Evolutionary conservation across 306 rosid genomes (phyloP).

Genomic region (Pterocarpus santalinus): DNA sequence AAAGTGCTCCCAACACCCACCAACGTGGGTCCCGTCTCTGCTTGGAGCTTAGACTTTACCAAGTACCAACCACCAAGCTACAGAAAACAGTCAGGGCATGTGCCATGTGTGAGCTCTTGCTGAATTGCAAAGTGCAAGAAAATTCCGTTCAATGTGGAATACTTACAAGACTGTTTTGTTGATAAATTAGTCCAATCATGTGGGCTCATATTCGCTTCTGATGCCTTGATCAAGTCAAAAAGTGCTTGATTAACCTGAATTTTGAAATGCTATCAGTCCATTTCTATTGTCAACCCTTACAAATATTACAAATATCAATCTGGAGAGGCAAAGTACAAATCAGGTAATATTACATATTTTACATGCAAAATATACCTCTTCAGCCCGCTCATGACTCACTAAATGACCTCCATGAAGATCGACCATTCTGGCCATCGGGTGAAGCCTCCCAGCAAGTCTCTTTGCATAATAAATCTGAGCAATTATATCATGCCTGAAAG

Average conservation of each 20-base stretch:
- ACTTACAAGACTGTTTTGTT: constrained; percentile 64
- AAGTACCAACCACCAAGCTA: constrained; percentile 49
- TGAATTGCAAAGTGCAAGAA: constrained; percentile 13
- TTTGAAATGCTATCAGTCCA: constrained; percentile 31
- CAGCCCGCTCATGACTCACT: constrained; percentile 90
- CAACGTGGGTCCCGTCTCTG: constrained; percentile 40
- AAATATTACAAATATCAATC: background rate
- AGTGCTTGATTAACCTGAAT: constrained; percentile 92
- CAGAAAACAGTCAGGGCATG: constrained; percentile 49
- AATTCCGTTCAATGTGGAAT: background rate
- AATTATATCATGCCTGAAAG: constrained; percentile 81
- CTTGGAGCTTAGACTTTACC: constrained; percentile 40
- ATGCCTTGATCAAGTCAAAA: constrained; percentile 74
- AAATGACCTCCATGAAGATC: constrained; percentile 97
- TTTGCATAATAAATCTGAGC: constrained; percentile 83
- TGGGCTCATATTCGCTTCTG: constrained; percentile 64
- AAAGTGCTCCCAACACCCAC: constrained; percentile 43
- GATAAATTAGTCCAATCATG: constrained; percentile 88
- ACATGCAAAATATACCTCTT: constrained; percentile 71
- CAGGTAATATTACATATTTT: background rate
- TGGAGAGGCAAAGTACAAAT: constrained; percentile 15
- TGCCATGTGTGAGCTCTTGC: constrained; percentile 42
- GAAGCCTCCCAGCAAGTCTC: constrained; percentile 81
- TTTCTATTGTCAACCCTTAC: constrained; percentile 29
- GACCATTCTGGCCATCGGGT: constrained; percentile 91